Base-by-base conservation (phyloP, 768 basidiomycete species). In the Tubosaeta sp. region DNA sequence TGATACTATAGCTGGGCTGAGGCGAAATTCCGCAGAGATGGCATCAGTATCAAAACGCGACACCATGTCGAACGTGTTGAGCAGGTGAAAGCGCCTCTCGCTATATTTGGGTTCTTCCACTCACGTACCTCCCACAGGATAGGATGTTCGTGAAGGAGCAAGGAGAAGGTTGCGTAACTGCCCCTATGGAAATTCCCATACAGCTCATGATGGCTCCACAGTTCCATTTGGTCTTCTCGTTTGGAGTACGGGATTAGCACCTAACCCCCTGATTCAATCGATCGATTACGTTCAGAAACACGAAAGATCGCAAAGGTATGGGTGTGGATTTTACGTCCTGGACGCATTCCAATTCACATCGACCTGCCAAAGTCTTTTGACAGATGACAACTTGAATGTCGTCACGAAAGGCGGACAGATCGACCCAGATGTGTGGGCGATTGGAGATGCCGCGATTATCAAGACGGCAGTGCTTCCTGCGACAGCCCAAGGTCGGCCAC, bases 191-290 rank as follows among this genome's bases (percentile, higher is more conserved):
- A 42, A 38, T 58, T 41, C 12, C 45, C 22, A 47, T 44, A 17
- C 14, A 17, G 9, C 56, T 53, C 43, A 55, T 13, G 53, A 47
- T 34, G 47, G n/a, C 51, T 46, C 44, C 54, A 12, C 53, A 90
- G 90, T 91, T 34, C 84, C 82, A 6, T 89, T 86, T 65, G 91
- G 92, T 25, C 72, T 94, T 19, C 77, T 91, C 11, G 89, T 94
- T 14, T 94, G 91, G 91, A 86, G 84, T 54, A 94, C 92, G 2
- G 92, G 91, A 2, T 74, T 94, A 3, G 79, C 88, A 6, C 82
- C 89, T 4, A 94, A 93, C 64, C 91, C 92, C 7, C 71, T 94
- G 26, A 78, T 93, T 47, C 69, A 77, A 53, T 75, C 78, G 0
- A 79, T 91, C 43, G 66, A 71, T 7, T 81, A 78, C 43, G 72